Conservation (phyloP, 1,284 basidiomycete genomes). For the Bjerkandera adusta region DNA sequence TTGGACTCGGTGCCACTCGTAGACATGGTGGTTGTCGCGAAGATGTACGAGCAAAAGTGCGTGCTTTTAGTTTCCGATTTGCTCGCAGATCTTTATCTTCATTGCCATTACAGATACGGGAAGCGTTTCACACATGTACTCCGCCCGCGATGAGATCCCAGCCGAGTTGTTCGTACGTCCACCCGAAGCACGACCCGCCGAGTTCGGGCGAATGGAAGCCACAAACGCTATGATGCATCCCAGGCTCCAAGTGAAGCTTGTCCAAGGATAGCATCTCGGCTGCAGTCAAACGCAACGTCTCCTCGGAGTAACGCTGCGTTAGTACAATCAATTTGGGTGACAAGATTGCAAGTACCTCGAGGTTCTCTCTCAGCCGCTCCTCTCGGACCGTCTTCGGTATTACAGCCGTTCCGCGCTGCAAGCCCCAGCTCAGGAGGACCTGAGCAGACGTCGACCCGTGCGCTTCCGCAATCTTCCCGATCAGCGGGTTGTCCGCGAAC, state of each 20-base stretch:
- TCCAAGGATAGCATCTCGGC: slow-evolving; percentile 39
- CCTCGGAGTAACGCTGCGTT: too few relatives aligned
- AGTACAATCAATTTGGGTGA: not conserved
- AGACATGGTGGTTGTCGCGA: slow-evolving; percentile 12
- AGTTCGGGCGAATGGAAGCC: too few relatives aligned
- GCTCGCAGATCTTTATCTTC: too few relatives aligned
- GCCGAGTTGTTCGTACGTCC: slow-evolving; percentile 49
- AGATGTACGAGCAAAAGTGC: too few relatives aligned
- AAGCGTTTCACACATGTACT: too few relatives aligned
- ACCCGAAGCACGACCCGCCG: too few relatives aligned
- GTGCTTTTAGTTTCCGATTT: too few relatives aligned
- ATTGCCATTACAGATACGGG: too few relatives aligned
- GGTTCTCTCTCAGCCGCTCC: slow-evolving; percentile 46
- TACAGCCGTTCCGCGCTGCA: slow-evolving; percentile 40
- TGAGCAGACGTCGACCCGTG: slow-evolving; percentile 46
- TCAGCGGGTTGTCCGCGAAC: slow-evolving; percentile 20
- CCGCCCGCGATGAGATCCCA: slow-evolving; percentile 30
- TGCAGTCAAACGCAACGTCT: slow-evolving; percentile 36
- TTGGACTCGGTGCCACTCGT: slow-evolving; percentile 39
- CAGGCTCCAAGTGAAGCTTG: slow-evolving; percentile 39
- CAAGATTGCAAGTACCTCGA: slow-evolving; percentile 32
- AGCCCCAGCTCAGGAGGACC: slow-evolving; percentile 51
- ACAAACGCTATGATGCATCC: slow-evolving; percentile 43
- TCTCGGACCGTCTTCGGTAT: slow-evolving; percentile 51
- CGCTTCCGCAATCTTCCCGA: slow-evolving; percentile 46